Conservation (phyloP, 2,329 filamentous ascomycete genomes). For the Chaetomium sp. region DNA sequence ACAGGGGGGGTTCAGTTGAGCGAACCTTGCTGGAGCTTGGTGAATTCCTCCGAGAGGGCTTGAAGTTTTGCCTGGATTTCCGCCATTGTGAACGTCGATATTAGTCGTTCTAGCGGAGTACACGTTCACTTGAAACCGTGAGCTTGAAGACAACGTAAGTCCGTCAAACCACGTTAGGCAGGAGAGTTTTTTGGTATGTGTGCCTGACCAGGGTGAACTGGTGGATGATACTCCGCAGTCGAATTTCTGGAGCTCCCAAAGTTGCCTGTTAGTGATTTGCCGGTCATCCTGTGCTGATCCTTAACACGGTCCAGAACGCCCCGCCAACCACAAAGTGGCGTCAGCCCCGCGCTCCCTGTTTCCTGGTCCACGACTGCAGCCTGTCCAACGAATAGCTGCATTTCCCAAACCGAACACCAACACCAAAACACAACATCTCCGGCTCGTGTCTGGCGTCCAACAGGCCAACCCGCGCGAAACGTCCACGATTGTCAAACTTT, state of each 20-base stretch:
- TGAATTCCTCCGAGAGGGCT: slow-evolving; percentile 77
- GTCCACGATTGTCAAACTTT: background rate
- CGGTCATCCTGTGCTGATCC: background rate
- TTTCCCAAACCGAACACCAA: background rate
- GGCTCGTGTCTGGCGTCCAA: background rate
- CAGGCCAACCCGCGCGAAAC: background rate
- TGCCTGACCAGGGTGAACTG: background rate
- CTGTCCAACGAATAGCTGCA: slow-evolving; percentile 4
- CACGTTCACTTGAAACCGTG: too few relatives aligned
- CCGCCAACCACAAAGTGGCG: slow-evolving; percentile 14
- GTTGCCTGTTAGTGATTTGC: slow-evolving; percentile 5
- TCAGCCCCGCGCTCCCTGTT: slow-evolving; percentile 23
- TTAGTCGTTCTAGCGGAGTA: too few relatives aligned
- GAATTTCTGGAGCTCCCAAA: slow-evolving; percentile 5
- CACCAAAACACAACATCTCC: background rate
- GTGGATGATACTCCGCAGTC: background rate
- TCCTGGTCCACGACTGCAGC: slow-evolving; percentile 18
- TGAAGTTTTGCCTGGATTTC: slow-evolving; percentile 73
- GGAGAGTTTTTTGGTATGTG: background rate
- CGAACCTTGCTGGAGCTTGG: slow-evolving; percentile 74
- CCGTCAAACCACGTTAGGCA: slow-evolving; percentile 53
- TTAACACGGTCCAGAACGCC: slow-evolving; percentile 13
- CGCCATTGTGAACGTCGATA: slow-evolving; percentile 45
- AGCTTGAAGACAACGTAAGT: slow-evolving; percentile 21
- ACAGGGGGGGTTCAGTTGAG: background rate